Evolutionary conservation across 352 stramenopile species (phyloP).

Genomic region (Globisporangium cylindrosporum): DNA sequence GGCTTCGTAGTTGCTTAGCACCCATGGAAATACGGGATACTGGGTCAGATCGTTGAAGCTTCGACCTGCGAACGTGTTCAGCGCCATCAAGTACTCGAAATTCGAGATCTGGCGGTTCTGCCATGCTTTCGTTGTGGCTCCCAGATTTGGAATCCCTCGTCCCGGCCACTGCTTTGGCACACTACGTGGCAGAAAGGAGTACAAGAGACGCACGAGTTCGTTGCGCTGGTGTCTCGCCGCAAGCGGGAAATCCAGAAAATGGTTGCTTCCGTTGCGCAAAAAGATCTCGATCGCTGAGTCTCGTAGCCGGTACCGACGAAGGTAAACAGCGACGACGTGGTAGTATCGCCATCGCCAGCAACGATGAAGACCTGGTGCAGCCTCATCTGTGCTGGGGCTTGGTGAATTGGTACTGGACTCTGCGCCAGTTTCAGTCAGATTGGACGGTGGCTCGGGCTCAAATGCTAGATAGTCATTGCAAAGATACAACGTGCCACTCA

Average conservation of each 20-base stretch:
- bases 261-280: slow-evolving; percentile 66
- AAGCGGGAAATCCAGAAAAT: slow-evolving; percentile 81
- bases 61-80: slow-evolving; percentile 89
- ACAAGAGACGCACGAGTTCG: slow-evolving; percentile 65
- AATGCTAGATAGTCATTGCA: slow-evolving; percentile 66
- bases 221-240: slow-evolving; percentile 74
- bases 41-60: slow-evolving; percentile 93
- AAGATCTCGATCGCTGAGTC: slow-evolving; percentile 86
- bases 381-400: slow-evolving; percentile 36
- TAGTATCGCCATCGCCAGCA: slow-evolving; percentile 84
- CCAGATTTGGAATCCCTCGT: slow-evolving; percentile 42
- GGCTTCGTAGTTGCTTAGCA: slow-evolving; percentile 78
- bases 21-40: slow-evolving; percentile 96
- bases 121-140: slow-evolving; percentile 71
- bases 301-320: slow-evolving; percentile 76
- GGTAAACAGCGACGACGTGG: slow-evolving; percentile 68
- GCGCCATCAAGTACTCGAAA: slow-evolving; percentile 97
- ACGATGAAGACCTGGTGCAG: slow-evolving; percentile 61
- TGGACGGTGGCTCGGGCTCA: slow-evolving; percentile 39
- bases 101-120: slow-evolving; percentile 79
- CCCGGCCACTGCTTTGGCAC: slow-evolving; percentile 80
- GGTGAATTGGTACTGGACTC: background rate
- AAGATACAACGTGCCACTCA: slow-evolving; percentile 64
- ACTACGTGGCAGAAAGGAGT: slow-evolving; percentile 68
- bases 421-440: background rate